Evolutionary conservation across 148 eudicot genomes (phyloP), one percentile per base, ranked within the genome.

Genomic region (Oxyria digyna): DNA sequence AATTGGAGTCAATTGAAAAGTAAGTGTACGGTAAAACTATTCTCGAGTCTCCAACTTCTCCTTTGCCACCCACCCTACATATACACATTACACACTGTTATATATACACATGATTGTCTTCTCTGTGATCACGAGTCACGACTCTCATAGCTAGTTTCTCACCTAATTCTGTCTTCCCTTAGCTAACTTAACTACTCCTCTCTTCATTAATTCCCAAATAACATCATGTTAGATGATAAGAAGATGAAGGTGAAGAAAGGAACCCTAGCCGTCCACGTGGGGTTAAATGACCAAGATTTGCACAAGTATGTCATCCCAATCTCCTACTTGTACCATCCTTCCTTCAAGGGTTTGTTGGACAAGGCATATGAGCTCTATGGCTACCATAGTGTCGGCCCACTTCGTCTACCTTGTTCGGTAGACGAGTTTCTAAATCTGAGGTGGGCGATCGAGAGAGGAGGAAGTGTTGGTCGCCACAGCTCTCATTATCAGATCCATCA

Each of bases 241-340:
- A 70, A 81, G 43, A 37, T 46, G 41, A 85, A 82, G 68, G 73
- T 75, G 72, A 85, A 85, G 83, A 82, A 85, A 63, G 89, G 89
- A 3, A 78, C 68, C 73, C 66, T 85, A 4, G 78, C 82, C 23
- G 81, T 85, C 21, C 80, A 74, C 46, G 83, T 80, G 6, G 80
- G 80, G 4, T 57, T 74, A 54, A 78, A 72, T 29, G 84, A 78
- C 17, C 73, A 73, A 11, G 73, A 67, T 15, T 2, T 35, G 7
- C 52, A 68, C 42, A 71, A 38, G 21, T 82, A 82, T 69, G 69
- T 76, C 6, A 85, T 85, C 26, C 89, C 86, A 8, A 85, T 85
- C 20, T 74, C 81, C 35, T 78, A 80, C 66, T 26, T 85, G 13
- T 71, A 82, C 67, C 84, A 85, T 45, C 86, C 83, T 27, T 64